Evolutionary conservation across 1,284 basidiomycete genomes (phyloP).

Genomic region (Rhodofomes roseus): DNA sequence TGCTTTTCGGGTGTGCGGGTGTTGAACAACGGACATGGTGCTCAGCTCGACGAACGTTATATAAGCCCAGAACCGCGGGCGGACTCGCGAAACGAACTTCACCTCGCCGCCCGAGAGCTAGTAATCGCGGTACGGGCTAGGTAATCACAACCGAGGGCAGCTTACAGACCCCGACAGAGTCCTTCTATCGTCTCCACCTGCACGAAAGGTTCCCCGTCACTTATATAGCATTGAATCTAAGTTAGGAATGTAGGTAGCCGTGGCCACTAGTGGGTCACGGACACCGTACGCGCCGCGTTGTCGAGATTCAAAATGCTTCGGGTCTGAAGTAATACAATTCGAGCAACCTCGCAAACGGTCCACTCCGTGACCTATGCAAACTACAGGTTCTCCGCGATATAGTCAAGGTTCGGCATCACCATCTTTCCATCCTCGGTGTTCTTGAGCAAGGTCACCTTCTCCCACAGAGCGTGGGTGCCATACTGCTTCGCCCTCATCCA

Average conservation of each 20-base stretch:
- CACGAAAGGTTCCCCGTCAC: too few relatives aligned
- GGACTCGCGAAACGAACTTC: not conserved
- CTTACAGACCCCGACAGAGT: not conserved
- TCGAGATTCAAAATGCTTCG: too few relatives aligned
- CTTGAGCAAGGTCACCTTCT: constrained; percentile 7
- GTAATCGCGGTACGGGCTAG: not conserved
- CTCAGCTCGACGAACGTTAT: not conserved
- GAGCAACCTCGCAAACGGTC: too few relatives aligned
- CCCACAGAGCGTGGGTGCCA: not conserved
- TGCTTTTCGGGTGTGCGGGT: not conserved
- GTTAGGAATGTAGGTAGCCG: too few relatives aligned
- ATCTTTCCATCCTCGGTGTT: constrained; percentile 15
- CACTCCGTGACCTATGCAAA: too few relatives aligned
- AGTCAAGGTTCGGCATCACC: not conserved
- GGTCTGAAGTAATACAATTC: too few relatives aligned
- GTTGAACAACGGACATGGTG: not conserved
- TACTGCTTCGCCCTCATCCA: constrained; percentile 26
- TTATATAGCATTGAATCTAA: too few relatives aligned
- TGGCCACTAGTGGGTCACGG: too few relatives aligned
- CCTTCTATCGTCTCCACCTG: too few relatives aligned
- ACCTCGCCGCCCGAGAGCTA: not conserved
- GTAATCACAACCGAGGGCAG: not conserved
- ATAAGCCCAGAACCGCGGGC: not conserved
- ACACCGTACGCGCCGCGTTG: too few relatives aligned
- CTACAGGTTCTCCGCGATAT: not conserved